Conservation (phyloP, 257 asterid species). For the Jacaranda mimosifolia region DNA sequence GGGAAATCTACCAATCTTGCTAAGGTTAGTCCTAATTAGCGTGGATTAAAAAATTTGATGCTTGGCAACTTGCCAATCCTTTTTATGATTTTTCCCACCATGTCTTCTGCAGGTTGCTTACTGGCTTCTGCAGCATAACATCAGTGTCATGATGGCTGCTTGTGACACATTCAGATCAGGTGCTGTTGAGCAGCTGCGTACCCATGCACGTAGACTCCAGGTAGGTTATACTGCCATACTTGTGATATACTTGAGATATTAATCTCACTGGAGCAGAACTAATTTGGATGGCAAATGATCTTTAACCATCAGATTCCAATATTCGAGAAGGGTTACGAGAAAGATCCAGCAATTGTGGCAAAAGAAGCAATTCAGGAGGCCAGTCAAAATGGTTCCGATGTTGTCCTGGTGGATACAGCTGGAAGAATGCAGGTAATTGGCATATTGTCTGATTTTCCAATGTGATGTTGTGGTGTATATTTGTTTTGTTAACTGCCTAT, state of each 20-base stretch:
- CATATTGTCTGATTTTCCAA: not conserved
- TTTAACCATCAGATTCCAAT: conserved; percentile 70
- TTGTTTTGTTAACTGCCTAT: not conserved
- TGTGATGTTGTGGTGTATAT: not conserved
- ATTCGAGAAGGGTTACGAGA: conserved; percentile 98
- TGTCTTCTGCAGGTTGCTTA: conserved; percentile 78
- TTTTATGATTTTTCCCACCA: conserved; percentile 4
- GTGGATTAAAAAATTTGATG: not conserved
- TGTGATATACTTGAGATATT: conserved; percentile 6
- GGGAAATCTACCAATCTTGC: conserved; percentile 99
- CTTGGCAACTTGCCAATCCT: not conserved
- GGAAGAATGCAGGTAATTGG: conserved; percentile 93
- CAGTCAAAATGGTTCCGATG: conserved; percentile 84
- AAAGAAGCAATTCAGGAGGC: conserved; percentile 99
- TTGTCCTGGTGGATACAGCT: conserved; percentile 97
- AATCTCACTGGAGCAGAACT: conserved; percentile 22
- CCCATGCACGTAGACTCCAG: conserved; percentile 98
- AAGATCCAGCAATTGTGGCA: conserved; percentile 97
- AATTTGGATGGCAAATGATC: conserved; percentile 13
- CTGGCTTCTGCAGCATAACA: conserved; percentile 93
- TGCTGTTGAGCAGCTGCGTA: conserved; percentile 99
- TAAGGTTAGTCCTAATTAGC: conserved; percentile 54
- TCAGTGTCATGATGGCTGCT: conserved; percentile 96
- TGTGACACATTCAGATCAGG: conserved; percentile 99
- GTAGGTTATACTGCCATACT: conserved; percentile 42